These are phyloP conservation scores for Calocybe cyanea DNA, from an alignment of 768 basidiomycete species.

Conservation along the genomic window DNA sequence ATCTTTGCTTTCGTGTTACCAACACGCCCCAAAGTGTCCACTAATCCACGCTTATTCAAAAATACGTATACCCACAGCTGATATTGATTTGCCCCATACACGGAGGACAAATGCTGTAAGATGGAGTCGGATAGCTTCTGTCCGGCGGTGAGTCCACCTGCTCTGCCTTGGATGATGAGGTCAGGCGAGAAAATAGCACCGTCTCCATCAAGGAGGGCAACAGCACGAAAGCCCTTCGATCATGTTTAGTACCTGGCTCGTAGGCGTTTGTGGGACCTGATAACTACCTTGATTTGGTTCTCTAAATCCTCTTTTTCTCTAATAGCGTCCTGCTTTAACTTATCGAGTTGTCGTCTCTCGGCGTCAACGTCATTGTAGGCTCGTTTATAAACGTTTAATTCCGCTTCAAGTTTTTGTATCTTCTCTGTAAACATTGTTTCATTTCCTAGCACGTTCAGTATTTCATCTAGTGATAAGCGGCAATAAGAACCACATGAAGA, in stretches of 20 bases:
- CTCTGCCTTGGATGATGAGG: conserved; percentile 50
- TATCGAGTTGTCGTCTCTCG: conserved; percentile 30
- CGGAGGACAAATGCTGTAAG: conserved; percentile 29
- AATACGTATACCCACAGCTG: conserved; percentile 64
- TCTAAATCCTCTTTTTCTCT: conserved; percentile 36
- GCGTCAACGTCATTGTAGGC: conserved; percentile 35
- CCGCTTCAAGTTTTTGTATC: conserved; percentile 33
- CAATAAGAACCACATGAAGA: neutral
- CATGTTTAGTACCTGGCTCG: too few relatives aligned
- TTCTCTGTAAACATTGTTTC: conserved; percentile 26
- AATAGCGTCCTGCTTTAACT: conserved; percentile 29
- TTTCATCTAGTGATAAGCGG: conserved; percentile 30
- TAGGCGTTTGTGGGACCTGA: neutral
- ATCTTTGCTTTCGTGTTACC: conserved; percentile 31
- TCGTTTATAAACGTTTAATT: conserved; percentile 40
- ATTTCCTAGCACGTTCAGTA: conserved; percentile 30
- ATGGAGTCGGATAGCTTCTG: conserved; percentile 41
- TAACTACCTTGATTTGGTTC: conserved; percentile 36
- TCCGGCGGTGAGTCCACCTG: conserved; percentile 57
- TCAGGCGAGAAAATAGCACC: conserved; percentile 55
- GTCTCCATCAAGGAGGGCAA: conserved; percentile 66
- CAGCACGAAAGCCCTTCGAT: conserved; percentile 39
- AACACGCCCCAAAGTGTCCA: conserved; percentile 44
- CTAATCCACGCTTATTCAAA: conserved; percentile 57
- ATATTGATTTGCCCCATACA: conserved; percentile 34